Evolutionary conservation across 139 green algal species (phyloP), one percentile per base, ranked within the genome.

Genomic region (Chlorella sorokiniana): DNA sequence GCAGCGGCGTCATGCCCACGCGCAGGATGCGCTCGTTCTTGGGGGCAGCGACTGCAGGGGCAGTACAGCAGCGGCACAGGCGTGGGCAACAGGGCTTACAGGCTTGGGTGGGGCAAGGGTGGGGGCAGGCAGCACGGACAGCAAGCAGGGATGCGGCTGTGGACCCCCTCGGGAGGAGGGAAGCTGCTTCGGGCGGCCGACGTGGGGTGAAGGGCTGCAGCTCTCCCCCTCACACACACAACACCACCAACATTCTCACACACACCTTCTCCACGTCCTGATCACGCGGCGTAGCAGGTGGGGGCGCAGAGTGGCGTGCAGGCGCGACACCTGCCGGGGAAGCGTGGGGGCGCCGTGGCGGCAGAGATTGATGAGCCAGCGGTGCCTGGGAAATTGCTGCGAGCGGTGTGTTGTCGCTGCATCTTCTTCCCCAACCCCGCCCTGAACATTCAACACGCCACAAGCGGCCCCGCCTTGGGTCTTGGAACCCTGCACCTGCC

Each of bases 261-360:
- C 70, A 1, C 52, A 69, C 72, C 72, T 79, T 79, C 86, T 98
- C 94, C 31, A 98, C 95, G 52, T 98, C 95, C 88, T 98, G 86
- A 98, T 98, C 44, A 97, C 90, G n/a, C 95, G 90, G 41, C 95
- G 90, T 69, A 98, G 89, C 68, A 98, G 87, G 88, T 98, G 93
- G 23, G 94, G 94, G 33, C 90, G 84, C 69, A 98, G 90, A 73
- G 91, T 90, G 10, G 81, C 82, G 83, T 98, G 96, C 85, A 98
- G 91, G 33, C 84, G 68, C 4, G 81, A 81, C 83, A 95, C 85
- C 86, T 94, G 88, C 79, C 23, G 4, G 41, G 52, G n/a, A 27
- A 67, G 37, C 3, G 56, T 1, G 23, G 59, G 8, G 10, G 38
- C 18, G 61, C 56, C 22, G 44, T 48, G 20, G 62, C 40, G 29